Percentiles rank a stretch among this genome's conserved stretches.
These are phyloP conservation scores for Rhodotorula sp. DNA, from an alignment of 1,284 basidiomycete species.

Conservation along the genomic window DNA sequence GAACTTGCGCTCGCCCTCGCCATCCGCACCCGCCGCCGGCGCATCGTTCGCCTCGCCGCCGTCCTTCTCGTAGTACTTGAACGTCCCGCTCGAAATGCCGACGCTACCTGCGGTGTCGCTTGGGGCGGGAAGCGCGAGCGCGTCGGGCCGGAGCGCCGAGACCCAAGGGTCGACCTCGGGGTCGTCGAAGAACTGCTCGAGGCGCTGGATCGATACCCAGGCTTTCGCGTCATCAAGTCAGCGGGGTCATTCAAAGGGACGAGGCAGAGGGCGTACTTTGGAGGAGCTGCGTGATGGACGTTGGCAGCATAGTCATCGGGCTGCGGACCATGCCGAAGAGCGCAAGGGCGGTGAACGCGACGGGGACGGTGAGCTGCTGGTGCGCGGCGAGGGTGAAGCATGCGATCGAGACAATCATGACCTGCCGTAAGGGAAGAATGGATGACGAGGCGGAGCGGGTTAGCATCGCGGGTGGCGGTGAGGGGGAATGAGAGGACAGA, in stretches of 20 bases:
- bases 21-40: neutral
- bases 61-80: conserved; percentile 30
- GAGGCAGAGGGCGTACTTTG: conserved; percentile 47
- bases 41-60: neutral
- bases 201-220: conserved; percentile 74
- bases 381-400: conserved; percentile 52
- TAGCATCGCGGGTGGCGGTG: no score
- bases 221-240: neutral
- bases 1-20: conserved; percentile 53
- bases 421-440: conserved; percentile 1
- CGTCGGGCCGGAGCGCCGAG: neutral
- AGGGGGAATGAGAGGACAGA: neutral
- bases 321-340: conserved; percentile 39
- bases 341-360: conserved; percentile 54
- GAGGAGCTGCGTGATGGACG: conserved; percentile 65
- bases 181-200: conserved; percentile 76
- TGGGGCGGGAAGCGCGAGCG: neutral
- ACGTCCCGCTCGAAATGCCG: conserved; percentile 54
- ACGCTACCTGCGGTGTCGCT: neutral
- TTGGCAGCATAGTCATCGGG: conserved; percentile 65
- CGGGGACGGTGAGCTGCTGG: conserved; percentile 52
- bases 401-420: conserved; percentile 45
- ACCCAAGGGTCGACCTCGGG: conserved; percentile 63
- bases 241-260: neutral
- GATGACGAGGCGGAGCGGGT: conserved; percentile 19